Conservation (phyloP, 495 filamentous ascomycete genomes). For the Tetracladium setigerum region DNA sequence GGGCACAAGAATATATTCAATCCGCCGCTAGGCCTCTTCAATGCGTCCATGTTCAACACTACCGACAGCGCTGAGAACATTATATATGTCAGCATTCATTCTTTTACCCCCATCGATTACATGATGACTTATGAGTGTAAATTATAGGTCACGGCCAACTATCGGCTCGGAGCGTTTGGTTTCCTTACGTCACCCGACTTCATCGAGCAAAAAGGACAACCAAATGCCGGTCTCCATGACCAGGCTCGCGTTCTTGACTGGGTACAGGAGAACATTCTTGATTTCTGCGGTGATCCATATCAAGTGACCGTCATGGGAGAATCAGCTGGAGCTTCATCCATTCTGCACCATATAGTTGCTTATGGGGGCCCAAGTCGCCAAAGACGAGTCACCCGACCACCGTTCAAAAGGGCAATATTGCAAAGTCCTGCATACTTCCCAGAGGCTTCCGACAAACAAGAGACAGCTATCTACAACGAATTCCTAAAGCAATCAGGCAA, state of each 20-base stretch:
- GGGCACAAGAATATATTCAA: slow-evolving; percentile 52
- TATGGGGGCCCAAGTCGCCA: slow-evolving; percentile 30
- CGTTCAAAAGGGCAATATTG: slow-evolving; percentile 21
- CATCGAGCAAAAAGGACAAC: slow-evolving; percentile 37
- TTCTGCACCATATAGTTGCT: slow-evolving; percentile 59
- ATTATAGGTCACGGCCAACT: slow-evolving; percentile 57
- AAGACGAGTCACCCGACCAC: background rate
- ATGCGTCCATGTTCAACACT: too few species aligned
- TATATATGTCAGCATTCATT: too few species aligned
- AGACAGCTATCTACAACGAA: background rate
- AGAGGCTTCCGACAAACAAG: background rate
- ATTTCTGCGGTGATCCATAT: slow-evolving; percentile 60
- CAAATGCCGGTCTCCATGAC: slow-evolving; percentile 60
- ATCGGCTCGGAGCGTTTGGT: slow-evolving; percentile 40
- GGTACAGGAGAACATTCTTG: slow-evolving; percentile 61
- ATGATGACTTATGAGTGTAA: slow-evolving; percentile 19
- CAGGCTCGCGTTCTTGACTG: slow-evolving; percentile 62
- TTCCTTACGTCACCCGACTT: slow-evolving; percentile 44
- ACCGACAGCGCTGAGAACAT: too few species aligned
- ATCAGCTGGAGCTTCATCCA: slow-evolving; percentile 58
- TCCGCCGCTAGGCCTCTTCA: too few species aligned
- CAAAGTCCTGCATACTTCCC: slow-evolving; percentile 18
- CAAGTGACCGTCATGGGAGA: slow-evolving; percentile 65
- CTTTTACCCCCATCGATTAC: background rate
- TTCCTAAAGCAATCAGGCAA: background rate